Percentiles rank a stretch among this genome's conserved stretches.
These are phyloP conservation scores for Epichloe gansuensis DNA, from an alignment of 2,329 filamentous ascomycete genomes.

Conservation along the genomic window DNA sequence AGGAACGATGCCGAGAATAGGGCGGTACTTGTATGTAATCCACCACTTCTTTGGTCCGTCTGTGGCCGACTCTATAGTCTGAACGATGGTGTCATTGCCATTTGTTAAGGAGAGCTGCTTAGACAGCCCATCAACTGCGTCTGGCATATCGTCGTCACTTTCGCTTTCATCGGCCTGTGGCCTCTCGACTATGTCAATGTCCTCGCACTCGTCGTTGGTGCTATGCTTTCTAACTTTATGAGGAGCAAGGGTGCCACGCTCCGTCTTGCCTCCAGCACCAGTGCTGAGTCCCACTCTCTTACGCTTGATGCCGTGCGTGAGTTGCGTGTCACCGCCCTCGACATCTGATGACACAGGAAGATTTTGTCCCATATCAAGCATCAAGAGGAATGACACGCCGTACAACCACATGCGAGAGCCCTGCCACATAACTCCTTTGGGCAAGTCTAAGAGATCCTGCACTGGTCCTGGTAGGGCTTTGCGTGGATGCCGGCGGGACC, in stretches of 20 bases:
- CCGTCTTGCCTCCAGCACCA: conserved; percentile 42
- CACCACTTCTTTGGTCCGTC: conserved; percentile 40
- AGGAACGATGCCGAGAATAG: conserved; percentile 64
- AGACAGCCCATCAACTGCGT: conserved; percentile 21
- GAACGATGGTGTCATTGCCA: conserved; percentile 9
- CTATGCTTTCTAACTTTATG: conserved; percentile 28
- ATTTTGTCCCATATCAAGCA: conserved; percentile 74
- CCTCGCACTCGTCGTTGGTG: conserved; percentile 28
- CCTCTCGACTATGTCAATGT: conserved; percentile 26
- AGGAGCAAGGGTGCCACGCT: conserved; percentile 30
- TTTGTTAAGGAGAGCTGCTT: conserved; percentile 18
- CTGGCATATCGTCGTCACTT: conserved; percentile 26
- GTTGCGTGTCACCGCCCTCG: conserved; percentile 17
- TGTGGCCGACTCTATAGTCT: conserved; percentile 8
- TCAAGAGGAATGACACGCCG: conserved; percentile 74
- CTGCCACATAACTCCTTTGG: conserved; percentile 80
- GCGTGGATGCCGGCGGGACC: conserved; percentile 76
- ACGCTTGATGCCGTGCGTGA: conserved; percentile 33
- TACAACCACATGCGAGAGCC: conserved; percentile 72
- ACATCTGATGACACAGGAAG: conserved; percentile 28
- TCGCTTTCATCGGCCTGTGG: conserved; percentile 21
- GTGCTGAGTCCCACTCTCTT: conserved; percentile 36
- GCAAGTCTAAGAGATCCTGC: conserved; percentile 60
- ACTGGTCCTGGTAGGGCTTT: conserved; percentile 62
- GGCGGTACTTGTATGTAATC: conserved; percentile 85